Evolutionary conservation across 305 asterid genomes (phyloP).

Genomic region (Ilex paraguariensis): DNA sequence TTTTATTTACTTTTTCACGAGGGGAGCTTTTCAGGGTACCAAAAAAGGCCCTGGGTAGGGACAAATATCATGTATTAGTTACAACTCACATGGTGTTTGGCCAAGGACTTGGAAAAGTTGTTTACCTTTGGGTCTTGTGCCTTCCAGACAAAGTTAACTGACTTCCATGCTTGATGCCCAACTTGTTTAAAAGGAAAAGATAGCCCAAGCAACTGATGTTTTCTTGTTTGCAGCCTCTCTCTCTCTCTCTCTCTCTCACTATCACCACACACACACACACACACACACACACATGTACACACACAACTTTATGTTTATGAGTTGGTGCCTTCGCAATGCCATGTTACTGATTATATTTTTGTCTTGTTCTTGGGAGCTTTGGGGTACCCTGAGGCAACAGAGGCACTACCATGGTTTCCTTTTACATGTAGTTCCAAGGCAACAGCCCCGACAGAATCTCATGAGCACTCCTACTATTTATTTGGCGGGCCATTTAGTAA

Average conservation of each 20-base stretch:
- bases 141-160: constrained; percentile 15
- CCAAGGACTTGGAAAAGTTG: neutral
- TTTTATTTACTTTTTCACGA: too few relatives aligned
- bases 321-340: constrained; percentile 14
- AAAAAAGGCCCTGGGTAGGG: neutral
- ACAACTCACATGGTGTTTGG: too few relatives aligned
- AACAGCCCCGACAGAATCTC: constrained; percentile 8
- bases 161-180: constrained; percentile 4
- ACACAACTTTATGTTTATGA: neutral
- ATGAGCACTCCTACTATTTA: constrained; percentile 6
- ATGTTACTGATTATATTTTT: constrained; percentile 14
- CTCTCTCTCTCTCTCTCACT: neutral
- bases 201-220: neutral
- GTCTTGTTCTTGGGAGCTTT: constrained; percentile 8
- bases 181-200: neutral
- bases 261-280: too few relatives aligned
- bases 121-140: constrained; percentile 8
- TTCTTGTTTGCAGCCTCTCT: neutral
- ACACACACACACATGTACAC: neutral
- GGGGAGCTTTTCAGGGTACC: too few relatives aligned
- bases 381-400: neutral
- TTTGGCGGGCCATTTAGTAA: constrained; percentile 2
- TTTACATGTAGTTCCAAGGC: constrained; percentile 15
- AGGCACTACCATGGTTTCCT: constrained; percentile 3
- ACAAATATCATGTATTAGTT: neutral